Evolutionary conservation across 164 flowering plant species (phyloP).

Genomic region (Vitis amurensis): DNA sequence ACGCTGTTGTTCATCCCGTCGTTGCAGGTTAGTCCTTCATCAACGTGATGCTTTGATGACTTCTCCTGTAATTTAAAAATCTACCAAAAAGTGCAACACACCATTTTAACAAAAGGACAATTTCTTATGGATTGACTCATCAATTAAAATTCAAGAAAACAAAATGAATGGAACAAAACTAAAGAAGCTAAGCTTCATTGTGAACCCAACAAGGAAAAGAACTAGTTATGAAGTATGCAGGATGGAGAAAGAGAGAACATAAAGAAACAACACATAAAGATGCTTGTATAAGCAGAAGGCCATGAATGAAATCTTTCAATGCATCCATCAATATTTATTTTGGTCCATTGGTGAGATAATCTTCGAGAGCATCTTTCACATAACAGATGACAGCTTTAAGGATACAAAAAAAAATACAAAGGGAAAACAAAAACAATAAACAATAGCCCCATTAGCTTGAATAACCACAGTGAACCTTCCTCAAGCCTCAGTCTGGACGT

Average conservation of each 20-base stretch:
- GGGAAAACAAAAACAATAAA: no score
- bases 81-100: slow-evolving; percentile 1
- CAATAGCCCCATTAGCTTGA: no score
- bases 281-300: neutral
- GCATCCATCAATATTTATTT: neutral
- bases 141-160: slow-evolving; percentile 18
- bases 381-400: no score
- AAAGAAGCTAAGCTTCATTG: neutral
- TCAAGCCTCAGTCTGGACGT: no score
- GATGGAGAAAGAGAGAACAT: neutral
- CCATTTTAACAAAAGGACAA: no score
- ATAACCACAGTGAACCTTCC: no score
- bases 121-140: neutral
- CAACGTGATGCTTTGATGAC: slow-evolving; percentile 45
- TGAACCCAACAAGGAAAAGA: neutral
- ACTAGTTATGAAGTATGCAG: neutral
- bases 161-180: neutral
- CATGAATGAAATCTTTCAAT: neutral
- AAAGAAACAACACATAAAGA: neutral
- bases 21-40: slow-evolving; percentile 47
- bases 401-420: no score
- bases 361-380: no score
- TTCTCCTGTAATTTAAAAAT: slow-evolving; percentile 71
- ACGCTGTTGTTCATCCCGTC: slow-evolving; percentile 49
- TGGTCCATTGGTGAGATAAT: no score